Evolutionary conservation across 2,329 filamentous ascomycete species (phyloP).

Genomic region (Aspergillus fumigatus): DNA sequence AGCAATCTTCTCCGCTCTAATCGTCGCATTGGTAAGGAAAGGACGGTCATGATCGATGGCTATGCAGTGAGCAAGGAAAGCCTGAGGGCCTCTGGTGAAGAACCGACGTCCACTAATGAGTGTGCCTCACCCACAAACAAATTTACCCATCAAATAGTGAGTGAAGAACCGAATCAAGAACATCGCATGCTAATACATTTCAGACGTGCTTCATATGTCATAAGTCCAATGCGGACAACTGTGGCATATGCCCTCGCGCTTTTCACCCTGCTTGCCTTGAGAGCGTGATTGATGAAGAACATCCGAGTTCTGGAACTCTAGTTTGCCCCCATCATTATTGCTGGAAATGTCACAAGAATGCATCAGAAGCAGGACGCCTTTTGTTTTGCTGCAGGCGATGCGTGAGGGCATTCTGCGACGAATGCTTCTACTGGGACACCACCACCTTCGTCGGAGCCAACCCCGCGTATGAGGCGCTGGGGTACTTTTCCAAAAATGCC

Average conservation of each 20-base stretch:
- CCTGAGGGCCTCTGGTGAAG: conserved; percentile 42
- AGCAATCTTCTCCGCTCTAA: conserved; percentile 41
- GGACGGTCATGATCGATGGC: conserved; percentile 53
- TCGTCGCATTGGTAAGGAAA: conserved; percentile 53
- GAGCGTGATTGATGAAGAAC: conserved; percentile 9
- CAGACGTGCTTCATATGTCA: conserved; percentile 16
- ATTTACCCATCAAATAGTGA: conserved; percentile 44
- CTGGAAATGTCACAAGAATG: conserved; percentile 49
- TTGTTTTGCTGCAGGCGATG: conserved; percentile 53
- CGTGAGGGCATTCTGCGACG: conserved; percentile 53
- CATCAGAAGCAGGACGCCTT: conserved; percentile 39
- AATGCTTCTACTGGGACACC: conserved; percentile 53
- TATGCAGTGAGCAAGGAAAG: conserved; percentile 55
- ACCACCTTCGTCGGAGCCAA: conserved; percentile 47
- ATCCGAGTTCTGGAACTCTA: conserved; percentile 12
- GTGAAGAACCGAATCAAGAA: background rate
- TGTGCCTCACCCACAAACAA: background rate
- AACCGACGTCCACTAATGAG: conserved; percentile 28
- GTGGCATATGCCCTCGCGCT: conserved; percentile 47
- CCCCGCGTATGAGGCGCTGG: conserved; percentile 49
- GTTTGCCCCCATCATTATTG: conserved; percentile 54
- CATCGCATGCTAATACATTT: background rate
- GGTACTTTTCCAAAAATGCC: conserved; percentile 40
- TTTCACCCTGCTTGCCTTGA: conserved; percentile 52
- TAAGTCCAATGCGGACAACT: background rate